Percentiles rank a stretch among this genome's conserved stretches.
These are phyloP conservation scores for Nothopassalora personata DNA, from an alignment of 2,329 filamentous ascomycete species.

Conservation along the genomic window DNA sequence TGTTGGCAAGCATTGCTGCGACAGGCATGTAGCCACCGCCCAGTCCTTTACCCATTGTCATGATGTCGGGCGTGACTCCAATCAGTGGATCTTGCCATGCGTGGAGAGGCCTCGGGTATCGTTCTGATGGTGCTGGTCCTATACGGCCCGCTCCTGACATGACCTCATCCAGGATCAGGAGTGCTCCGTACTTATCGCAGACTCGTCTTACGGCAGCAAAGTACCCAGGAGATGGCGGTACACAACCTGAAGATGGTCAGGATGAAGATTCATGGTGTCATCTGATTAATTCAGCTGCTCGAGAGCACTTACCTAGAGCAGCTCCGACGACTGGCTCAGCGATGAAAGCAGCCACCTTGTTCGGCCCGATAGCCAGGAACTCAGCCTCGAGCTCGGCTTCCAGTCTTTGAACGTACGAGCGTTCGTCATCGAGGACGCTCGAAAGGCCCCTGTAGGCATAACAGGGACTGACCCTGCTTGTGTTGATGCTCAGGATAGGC, in stretches of 20 bases:
- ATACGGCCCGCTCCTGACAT: conserved; percentile 64
- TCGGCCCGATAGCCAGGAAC: conserved; percentile 58
- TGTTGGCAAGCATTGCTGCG: conserved; percentile 54
- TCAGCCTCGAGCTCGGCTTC: conserved; percentile 62
- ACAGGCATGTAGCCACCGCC: conserved; percentile 60
- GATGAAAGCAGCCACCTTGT: conserved; percentile 65
- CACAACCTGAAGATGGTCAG: conserved; percentile 40
- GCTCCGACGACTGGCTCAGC: conserved; percentile 69
- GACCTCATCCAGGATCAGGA: conserved; percentile 75
- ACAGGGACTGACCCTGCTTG: conserved; percentile 61
- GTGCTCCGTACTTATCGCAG: conserved; percentile 64
- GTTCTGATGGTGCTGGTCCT: conserved; percentile 38
- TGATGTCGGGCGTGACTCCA: conserved; percentile 56
- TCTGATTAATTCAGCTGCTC: neutral
- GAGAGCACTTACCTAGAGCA: conserved; percentile 49
- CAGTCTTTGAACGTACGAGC: conserved; percentile 56
- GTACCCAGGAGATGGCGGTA: conserved; percentile 62
- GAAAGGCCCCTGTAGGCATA: conserved; percentile 54
- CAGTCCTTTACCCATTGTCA: conserved; percentile 62
- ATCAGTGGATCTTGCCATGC: conserved; percentile 54
- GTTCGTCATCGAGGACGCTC: conserved; percentile 42
- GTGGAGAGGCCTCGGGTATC: conserved; percentile 43
- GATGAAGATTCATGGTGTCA: neutral
- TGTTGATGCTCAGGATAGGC: conserved; percentile 48
- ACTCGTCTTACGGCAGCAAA: conserved; percentile 62